Percentiles rank a stretch among this genome's conserved stretches.
These are phyloP conservation scores for Mucor irregularis DNA, from an alignment of 371 early-diverging fungal genomes.

Conservation along the genomic window DNA sequence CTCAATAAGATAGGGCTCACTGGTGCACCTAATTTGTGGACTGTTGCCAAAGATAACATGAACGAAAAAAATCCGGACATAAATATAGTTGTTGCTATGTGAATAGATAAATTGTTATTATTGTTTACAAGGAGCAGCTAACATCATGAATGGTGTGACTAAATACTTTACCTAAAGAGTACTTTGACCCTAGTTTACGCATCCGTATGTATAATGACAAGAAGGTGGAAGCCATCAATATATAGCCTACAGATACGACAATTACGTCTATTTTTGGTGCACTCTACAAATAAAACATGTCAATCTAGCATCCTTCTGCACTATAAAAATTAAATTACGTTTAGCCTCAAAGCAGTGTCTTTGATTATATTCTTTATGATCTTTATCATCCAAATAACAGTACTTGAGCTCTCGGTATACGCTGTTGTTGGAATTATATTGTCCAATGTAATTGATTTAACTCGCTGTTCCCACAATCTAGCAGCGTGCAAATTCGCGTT, in stretches of 20 bases:
- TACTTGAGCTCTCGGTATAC: not conserved
- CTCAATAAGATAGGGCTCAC: conserved; percentile 73
- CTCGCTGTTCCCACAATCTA: not conserved
- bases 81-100: conserved; percentile 66
- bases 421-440: not conserved
- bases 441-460: not conserved
- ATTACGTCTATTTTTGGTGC: conserved; percentile 1
- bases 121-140: too few relatives aligned
- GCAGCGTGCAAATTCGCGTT: not conserved
- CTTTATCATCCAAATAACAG: not conserved
- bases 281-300: not conserved
- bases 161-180: conserved; percentile 3
- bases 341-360: not conserved
- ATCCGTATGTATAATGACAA: conserved; percentile 10
- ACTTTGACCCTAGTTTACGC: conserved; percentile 10
- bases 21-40: conserved; percentile 64
- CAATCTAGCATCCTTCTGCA: not conserved
- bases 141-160: too few relatives aligned
- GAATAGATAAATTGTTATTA: too few relatives aligned
- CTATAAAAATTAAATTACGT: too few relatives aligned
- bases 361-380: not conserved
- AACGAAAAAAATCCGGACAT: conserved; percentile 79
- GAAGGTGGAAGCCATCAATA: conserved; percentile 5
- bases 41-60: conserved; percentile 71
- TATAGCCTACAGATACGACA: not conserved